phyloP scores from a whole-genome alignment of 768 basidiomycete genomes.

The Clavaria fumosa region DNA sequence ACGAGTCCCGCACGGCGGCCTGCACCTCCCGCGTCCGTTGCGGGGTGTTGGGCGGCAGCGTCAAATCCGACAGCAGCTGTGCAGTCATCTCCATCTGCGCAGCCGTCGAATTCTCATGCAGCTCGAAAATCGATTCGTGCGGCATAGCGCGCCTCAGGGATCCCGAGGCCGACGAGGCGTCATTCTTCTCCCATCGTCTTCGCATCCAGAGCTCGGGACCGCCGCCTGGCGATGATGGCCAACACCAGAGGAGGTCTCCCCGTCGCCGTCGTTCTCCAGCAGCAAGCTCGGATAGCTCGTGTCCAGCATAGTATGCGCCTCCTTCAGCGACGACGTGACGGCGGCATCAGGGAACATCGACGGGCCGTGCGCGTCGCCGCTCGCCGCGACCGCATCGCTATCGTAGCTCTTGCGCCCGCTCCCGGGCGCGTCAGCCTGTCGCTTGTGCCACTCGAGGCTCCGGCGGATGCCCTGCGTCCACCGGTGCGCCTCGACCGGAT shows the following conservation, averaged over 20 bases:
- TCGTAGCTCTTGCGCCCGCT: constrained; percentile 27
- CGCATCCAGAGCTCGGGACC: constrained; percentile 12
- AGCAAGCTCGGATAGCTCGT: too few species aligned
- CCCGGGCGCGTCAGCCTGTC: constrained; percentile 13
- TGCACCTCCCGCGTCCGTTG: constrained; percentile 10
- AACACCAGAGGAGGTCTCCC: constrained; percentile 3
- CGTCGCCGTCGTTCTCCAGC: background rate
- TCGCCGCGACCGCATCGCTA: constrained; percentile 21
- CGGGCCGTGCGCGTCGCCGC: background rate
- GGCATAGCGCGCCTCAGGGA: constrained; percentile 32
- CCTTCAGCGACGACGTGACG: too few species aligned
- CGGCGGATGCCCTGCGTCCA: constrained; percentile 72
- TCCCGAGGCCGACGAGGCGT: constrained; percentile 27
- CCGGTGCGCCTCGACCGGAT: constrained; percentile 76
- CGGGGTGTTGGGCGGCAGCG: constrained; percentile 16
- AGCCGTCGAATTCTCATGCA: constrained; percentile 51
- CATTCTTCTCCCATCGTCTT: constrained; percentile 13
- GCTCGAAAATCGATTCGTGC: constrained; percentile 38
- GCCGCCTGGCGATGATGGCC: constrained; percentile 13
- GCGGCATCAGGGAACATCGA: too few species aligned
- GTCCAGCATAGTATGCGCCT: too few species aligned
- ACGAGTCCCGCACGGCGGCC: constrained; percentile 44
- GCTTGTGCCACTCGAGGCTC: constrained; percentile 58
- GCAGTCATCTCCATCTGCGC: constrained; percentile 69
- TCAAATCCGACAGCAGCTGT: constrained; percentile 41